phyloP scores from a whole-genome alignment of 257 asterid species.

The Rehmannia glutinosa region DNA sequence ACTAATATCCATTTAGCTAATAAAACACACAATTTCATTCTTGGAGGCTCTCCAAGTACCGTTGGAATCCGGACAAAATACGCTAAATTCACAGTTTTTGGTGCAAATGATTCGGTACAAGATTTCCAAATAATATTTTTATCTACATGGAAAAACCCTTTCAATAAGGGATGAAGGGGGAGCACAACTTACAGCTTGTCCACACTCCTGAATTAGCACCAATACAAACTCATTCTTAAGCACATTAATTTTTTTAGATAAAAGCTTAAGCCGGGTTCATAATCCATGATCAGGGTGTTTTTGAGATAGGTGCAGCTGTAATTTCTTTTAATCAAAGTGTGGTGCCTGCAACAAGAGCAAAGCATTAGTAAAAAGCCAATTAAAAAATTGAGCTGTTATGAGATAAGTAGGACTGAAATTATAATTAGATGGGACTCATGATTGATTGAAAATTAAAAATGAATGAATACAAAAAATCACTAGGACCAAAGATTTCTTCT shows the following conservation, averaged over 20 bases:
- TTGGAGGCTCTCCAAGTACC: slow-evolving; percentile 4
- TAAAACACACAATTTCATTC: slow-evolving; percentile 17
- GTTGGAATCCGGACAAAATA: not conserved
- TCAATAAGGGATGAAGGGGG: too few species aligned
- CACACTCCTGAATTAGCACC: slow-evolving; percentile 1
- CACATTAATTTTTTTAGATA: not conserved
- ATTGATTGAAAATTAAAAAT: too few species aligned
- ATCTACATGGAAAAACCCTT: slow-evolving; percentile 29
- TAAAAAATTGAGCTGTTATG: too few species aligned
- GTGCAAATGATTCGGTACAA: slow-evolving; percentile 13
- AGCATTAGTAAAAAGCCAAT: too few species aligned
- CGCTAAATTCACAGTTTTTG: not conserved
- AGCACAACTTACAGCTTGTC: slow-evolving; percentile 14
- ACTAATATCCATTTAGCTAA: slow-evolving; percentile 10
- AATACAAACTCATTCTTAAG: slow-evolving; percentile 15
- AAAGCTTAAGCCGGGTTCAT: slow-evolving; percentile 21
- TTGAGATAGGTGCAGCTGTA: slow-evolving; percentile 8
- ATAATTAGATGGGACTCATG: too few species aligned
- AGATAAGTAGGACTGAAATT: too few species aligned
- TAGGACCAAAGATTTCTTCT: too few species aligned
- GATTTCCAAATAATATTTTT: slow-evolving; percentile 20
- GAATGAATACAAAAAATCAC: too few species aligned
- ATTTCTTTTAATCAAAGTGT: slow-evolving; percentile 8
- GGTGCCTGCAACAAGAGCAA: slow-evolving; percentile 29
- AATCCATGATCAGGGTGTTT: too few species aligned